A percentile compares a stretch with the other conserved stretches of the same genome.
phyloP scores from a whole-genome alignment of 768 basidiomycete species.

The Daedaleopsis nitida region DNA sequence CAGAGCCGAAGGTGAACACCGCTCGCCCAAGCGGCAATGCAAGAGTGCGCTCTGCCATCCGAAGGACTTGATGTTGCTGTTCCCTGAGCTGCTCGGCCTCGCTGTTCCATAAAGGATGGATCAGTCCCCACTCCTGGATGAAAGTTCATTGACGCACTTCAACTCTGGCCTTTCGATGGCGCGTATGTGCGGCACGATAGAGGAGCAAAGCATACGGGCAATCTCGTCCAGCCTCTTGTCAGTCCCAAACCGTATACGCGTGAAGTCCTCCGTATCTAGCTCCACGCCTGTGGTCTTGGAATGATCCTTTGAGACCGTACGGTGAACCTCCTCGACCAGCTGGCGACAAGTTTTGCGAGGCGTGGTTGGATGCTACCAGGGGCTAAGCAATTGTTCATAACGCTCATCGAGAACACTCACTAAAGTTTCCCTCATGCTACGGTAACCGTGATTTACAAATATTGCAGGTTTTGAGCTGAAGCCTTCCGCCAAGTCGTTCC shows the following conservation, averaged over 20 bases:
- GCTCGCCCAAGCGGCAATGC: constrained; percentile 88
- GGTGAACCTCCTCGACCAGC: constrained; percentile 50
- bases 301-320: constrained; percentile 54
- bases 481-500: constrained; percentile 74
- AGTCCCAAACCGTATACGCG: constrained; percentile 84
- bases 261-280: constrained; percentile 69
- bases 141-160: constrained; percentile 46
- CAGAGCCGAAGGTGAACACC: constrained; percentile 87
- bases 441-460: constrained; percentile 55
- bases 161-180: constrained; percentile 68
- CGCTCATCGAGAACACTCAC: constrained; percentile 36
- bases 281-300: constrained; percentile 71
- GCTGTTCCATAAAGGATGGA: constrained; percentile 39
- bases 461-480: constrained; percentile 50
- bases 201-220: constrained; percentile 86
- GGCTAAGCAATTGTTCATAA: constrained; percentile 11
- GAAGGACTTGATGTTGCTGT: constrained; percentile 77
- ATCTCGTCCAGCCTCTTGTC: constrained; percentile 93
- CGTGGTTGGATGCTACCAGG: constrained; percentile 48
- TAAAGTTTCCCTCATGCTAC: constrained; percentile 56
- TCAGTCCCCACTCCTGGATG: not conserved
- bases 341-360: constrained; percentile 53
- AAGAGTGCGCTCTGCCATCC: constrained; percentile 86
- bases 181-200: constrained; percentile 63
- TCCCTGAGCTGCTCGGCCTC: constrained; percentile 88